These are phyloP conservation scores for Diversispora epigaea DNA, from an alignment of 192 early-diverging fungal genomes.

Conservation along the genomic window DNA sequence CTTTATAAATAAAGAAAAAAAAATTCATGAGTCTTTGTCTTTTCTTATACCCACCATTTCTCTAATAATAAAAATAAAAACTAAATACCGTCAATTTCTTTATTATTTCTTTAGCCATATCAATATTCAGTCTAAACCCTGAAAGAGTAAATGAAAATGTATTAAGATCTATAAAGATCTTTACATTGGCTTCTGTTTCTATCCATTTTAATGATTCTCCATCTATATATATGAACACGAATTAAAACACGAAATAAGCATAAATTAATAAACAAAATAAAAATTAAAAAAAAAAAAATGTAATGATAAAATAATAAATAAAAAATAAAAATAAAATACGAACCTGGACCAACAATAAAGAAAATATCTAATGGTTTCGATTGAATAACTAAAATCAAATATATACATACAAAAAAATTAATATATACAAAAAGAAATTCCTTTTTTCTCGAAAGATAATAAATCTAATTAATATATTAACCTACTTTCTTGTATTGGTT, in stretches of 20 bases:
- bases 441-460: background rate
- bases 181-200: conserved; percentile 4
- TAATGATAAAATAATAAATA: background rate
- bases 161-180: conserved; percentile 7
- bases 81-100: conserved; percentile 11
- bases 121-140: background rate
- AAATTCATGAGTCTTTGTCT: background rate
- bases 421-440: background rate
- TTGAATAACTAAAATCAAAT: conserved; percentile 4
- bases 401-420: background rate
- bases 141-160: conserved; percentile 3
- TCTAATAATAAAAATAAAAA: background rate
- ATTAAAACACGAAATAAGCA: background rate
- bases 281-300: background rate
- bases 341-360: conserved; percentile 3
- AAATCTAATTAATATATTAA: background rate
- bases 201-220: conserved; percentile 2
- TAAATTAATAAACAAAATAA: background rate
- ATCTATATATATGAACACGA: conserved; percentile 1
- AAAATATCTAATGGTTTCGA: conserved; percentile 3
- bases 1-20: background rate
- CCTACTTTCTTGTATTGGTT: background rate
- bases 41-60: background rate
- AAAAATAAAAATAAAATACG: background rate
- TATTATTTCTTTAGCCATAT: conserved; percentile 17